phyloP scores from a whole-genome alignment of 163 green algal species.

The Chlamydomonas reinhardtii region DNA sequence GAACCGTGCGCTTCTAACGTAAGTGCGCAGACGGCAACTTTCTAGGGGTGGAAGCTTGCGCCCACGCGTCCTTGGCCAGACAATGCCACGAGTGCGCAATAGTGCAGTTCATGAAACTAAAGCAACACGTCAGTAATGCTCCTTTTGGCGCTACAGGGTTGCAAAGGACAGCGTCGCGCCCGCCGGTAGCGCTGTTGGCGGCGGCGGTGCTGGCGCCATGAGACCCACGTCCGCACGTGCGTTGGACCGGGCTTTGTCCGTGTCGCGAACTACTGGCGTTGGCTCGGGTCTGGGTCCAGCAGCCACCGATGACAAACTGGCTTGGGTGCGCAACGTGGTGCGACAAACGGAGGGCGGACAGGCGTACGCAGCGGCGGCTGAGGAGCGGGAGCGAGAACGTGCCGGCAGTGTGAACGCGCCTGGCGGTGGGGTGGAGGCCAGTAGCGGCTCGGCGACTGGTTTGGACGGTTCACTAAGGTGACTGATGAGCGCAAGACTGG shows the following conservation, averaged over 20 bases:
- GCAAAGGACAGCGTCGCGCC: too few species aligned
- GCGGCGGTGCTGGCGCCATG: background rate
- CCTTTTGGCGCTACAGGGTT: too few species aligned
- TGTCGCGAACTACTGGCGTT: background rate
- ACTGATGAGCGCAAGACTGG: background rate
- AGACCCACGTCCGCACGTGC: constrained; percentile 27
- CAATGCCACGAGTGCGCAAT: too few species aligned
- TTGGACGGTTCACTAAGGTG: background rate
- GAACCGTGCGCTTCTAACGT: constrained; percentile 27
- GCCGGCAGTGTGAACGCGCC: too few species aligned
- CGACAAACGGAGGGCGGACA: constrained; percentile 28
- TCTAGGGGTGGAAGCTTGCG: too few species aligned
- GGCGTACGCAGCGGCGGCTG: constrained; percentile 25
- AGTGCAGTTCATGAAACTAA: too few species aligned
- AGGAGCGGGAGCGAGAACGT: background rate
- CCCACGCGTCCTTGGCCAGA: too few species aligned
- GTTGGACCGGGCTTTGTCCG: constrained; percentile 5
- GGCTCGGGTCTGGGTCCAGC: background rate
- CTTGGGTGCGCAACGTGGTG: constrained; percentile 19
- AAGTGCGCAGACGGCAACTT: background rate
- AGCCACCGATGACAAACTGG: background rate
- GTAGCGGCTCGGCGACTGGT: too few species aligned
- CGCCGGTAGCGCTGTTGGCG: background rate
- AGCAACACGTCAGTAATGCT: too few species aligned
- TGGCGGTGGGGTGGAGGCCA: too few species aligned